Evolutionary conservation across 257 asterid genomes (phyloP).

Genomic region (Agastache rugosa): DNA sequence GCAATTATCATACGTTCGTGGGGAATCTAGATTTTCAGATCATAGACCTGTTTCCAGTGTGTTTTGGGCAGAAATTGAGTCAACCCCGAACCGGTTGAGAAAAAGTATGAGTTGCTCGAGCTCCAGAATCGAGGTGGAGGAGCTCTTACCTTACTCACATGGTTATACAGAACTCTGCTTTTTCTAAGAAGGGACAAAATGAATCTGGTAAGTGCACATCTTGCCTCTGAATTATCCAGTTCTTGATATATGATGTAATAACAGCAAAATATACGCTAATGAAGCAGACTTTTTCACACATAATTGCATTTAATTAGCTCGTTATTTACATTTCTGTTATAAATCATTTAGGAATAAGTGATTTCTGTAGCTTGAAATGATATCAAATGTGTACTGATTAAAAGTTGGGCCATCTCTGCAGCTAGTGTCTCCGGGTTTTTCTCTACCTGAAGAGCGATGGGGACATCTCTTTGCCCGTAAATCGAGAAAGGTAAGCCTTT

Average conservation of each 20-base stretch:
- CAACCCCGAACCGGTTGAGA: constrained; percentile 86
- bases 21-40: constrained; percentile 94
- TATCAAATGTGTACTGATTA: constrained; percentile 15
- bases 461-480: constrained; percentile 64
- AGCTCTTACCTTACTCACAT: constrained; percentile 87
- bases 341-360: not conserved
- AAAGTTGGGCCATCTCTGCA: constrained; percentile 34
- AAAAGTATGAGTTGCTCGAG: constrained; percentile 89
- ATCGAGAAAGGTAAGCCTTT: constrained; percentile 57
- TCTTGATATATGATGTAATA: not conserved
- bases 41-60: constrained; percentile 95
- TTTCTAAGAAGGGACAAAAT: constrained; percentile 48
- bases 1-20: constrained; percentile 81
- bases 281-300: not conserved
- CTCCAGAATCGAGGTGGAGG: constrained; percentile 89
- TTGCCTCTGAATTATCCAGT: not conserved
- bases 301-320: not conserved
- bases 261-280: not conserved
- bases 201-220: constrained; percentile 40
- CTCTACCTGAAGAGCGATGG: constrained; percentile 56
- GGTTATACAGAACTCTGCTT: constrained; percentile 97
- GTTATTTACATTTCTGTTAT: not conserved
- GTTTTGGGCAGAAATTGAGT: constrained; percentile 94
- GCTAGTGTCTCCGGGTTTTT: constrained; percentile 35
- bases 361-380: not conserved